A percentile compares a stretch with the other conserved stretches of the same genome.
These are phyloP conservation scores for Mycena floridula DNA, from an alignment of 768 basidiomycete species.

Conservation along the genomic window DNA sequence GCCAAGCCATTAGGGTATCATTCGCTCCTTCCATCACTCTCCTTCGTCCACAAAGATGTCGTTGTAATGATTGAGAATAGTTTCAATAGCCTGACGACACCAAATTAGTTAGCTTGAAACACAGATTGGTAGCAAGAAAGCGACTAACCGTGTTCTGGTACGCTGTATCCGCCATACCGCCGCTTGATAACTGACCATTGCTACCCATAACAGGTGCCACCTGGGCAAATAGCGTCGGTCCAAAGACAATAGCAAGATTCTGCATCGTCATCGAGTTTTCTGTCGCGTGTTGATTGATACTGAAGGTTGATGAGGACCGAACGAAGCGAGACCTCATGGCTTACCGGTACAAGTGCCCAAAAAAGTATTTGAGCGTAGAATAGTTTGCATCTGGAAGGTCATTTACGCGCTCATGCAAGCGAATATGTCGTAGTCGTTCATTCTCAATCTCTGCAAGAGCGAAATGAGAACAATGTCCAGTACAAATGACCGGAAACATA, in stretches of 20 bases:
- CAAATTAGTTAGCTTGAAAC: constrained; percentile 5
- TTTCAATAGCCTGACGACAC: constrained; percentile 76
- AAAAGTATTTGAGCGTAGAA: constrained; percentile 90
- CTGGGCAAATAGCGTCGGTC: constrained; percentile 91
- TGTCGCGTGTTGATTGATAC: constrained; percentile 67
- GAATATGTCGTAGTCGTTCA: constrained; percentile 90
- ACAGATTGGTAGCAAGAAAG: background rate
- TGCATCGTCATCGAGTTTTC: constrained; percentile 90
- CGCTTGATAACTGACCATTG: constrained; percentile 41
- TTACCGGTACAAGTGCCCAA: constrained; percentile 90
- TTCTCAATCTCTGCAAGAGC: constrained; percentile 78
- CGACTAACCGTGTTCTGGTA: constrained; percentile 62
- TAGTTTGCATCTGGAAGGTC: constrained; percentile 99
- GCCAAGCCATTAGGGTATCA: constrained; percentile 1
- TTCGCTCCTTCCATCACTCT: constrained; percentile 39
- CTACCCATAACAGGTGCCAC: constrained; percentile 31
- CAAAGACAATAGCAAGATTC: constrained; percentile 95
- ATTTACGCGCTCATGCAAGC: constrained; percentile 94
- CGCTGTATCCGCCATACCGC: constrained; percentile 59
- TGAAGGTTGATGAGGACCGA: constrained; percentile 21
- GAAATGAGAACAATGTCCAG: background rate
- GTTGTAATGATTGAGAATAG: background rate
- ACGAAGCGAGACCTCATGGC: constrained; percentile 11
- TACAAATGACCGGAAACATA: constrained; percentile 33
- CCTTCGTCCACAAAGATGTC: constrained; percentile 91